Evolutionary conservation across 176 grass and related monocot species (phyloP), one percentile per base, ranked within the genome.

Genomic region (Lolium perenne): DNA sequence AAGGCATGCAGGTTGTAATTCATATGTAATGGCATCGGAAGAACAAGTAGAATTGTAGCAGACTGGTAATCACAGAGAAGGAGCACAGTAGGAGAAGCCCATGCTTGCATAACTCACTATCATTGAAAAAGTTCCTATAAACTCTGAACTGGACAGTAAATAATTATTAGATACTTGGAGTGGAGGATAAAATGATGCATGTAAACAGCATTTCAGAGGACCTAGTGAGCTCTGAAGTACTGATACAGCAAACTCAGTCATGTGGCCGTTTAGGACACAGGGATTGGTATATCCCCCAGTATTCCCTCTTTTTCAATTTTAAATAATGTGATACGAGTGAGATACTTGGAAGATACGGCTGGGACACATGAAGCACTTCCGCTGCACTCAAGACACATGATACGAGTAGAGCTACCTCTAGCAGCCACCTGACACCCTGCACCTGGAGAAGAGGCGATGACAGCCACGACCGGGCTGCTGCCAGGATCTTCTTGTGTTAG

Each of bases 1-100:
- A 29, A 84, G 53, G 73, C 84, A 89, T 38, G 13, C 25, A 38
- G 26, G 7, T 23, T 71, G 29, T 29, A 32, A 84, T 56, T 83
- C 80, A 21, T 23, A 77, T 32, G n/a, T 25, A 70, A 77, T 57
- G 65, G 67, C 7, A 58, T 72, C 51, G 57, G 12, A 38, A 71
- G 41, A 89, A 69, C 72, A 26, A n/a, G 41, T 26, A 21, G 1
- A 21, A 35, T 14, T 51, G 48, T 76, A 38, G 17, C 22, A 35
- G 25, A 75, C 3, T 75, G 16, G 72, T 75, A 23, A 79, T 64
- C n/a, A 38, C 43, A 50, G 58, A 84, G 50, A 64, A 67, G 66
- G 20, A 74, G 54, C 20, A n/a, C 10, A 80, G 25, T 79, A 47
- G 9, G 61, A 63, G 71, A 86, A 35, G 35, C 17, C n/a, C 46